phyloP scores from a whole-genome alignment of 306 rosid genomes.

The Prunus fruticosa region DNA sequence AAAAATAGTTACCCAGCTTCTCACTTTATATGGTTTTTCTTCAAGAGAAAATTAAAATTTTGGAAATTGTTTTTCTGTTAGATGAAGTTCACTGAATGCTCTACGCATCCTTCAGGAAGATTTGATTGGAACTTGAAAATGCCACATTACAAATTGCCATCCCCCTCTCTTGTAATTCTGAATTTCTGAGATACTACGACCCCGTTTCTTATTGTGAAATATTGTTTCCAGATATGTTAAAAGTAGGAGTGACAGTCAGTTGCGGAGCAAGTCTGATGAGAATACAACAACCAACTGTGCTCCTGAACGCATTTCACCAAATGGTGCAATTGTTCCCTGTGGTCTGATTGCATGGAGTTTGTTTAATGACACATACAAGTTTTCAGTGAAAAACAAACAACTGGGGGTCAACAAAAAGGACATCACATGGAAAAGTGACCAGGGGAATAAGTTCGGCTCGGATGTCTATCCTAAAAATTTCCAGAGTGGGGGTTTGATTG shows the following conservation, averaged over 20 bases:
- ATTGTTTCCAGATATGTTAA: constrained; percentile 57
- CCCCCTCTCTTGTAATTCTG: not conserved
- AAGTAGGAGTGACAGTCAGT: constrained; percentile 61
- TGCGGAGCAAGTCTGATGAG: constrained; percentile 38
- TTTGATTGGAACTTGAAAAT: not conserved
- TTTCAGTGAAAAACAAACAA: constrained; percentile 42
- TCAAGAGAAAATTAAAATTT: not conserved
- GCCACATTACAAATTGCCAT: not conserved
- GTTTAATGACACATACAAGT: constrained; percentile 75
- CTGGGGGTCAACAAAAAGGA: constrained; percentile 62
- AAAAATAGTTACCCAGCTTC: not conserved
- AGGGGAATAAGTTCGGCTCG: constrained; percentile 53
- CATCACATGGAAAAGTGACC: constrained; percentile 89
- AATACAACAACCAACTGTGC: constrained; percentile 27
- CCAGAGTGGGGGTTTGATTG: constrained; percentile 57
- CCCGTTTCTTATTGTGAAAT: constrained; percentile 22
- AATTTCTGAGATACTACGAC: constrained; percentile 11
- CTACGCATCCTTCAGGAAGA: not conserved
- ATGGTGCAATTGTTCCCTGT: constrained; percentile 68
- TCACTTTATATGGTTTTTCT: not conserved
- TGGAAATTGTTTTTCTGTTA: not conserved
- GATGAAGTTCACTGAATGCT: not conserved
- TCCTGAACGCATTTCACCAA: constrained; percentile 43
- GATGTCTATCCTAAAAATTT: constrained; percentile 80
- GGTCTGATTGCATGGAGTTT: constrained; percentile 93